Percentiles rank a stretch among this genome's conserved stretches.
phyloP scores from a whole-genome alignment of 2,329 filamentous ascomycete species.

The Penicillium sp. region DNA sequence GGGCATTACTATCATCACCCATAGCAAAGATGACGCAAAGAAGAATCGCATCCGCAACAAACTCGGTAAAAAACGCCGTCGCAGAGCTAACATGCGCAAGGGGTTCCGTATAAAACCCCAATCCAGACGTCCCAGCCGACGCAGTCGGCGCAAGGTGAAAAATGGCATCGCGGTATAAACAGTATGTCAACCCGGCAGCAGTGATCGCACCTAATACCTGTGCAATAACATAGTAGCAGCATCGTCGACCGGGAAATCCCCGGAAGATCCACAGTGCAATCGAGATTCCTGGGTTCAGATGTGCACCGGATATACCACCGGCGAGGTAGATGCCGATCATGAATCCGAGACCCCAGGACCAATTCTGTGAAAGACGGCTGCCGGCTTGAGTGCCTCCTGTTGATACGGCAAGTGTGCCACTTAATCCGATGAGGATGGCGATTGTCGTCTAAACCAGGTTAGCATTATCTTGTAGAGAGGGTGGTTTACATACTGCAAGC shows the following conservation, averaged over 20 bases:
- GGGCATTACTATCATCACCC: constrained; percentile 42
- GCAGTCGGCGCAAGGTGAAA: constrained; percentile 13
- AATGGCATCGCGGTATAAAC: constrained; percentile 35
- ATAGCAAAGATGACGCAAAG: constrained; percentile 33
- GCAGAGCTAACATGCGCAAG: constrained; percentile 4
- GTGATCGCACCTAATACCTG: constrained; percentile 35
- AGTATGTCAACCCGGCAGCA: constrained; percentile 32
- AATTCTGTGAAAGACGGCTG: constrained; percentile 15
- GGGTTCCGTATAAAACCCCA: constrained; percentile 25
- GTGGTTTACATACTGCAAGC: constrained; percentile 19
- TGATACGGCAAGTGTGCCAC: constrained; percentile 21
- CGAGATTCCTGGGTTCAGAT: constrained; percentile 46
- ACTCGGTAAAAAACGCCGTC: constrained; percentile 37
- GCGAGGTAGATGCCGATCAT: constrained; percentile 43
- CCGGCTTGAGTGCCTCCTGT: constrained; percentile 22
- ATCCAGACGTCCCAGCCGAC: constrained; percentile 6
- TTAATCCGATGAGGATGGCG: constrained; percentile 29
- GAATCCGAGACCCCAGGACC: constrained; percentile 27
- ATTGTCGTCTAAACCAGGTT: constrained; percentile 20
- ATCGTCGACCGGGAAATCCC: constrained; percentile 31
- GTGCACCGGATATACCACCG: constrained; percentile 46
- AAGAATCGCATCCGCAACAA: constrained; percentile 31
- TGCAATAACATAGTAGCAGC: constrained; percentile 28
- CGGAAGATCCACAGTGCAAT: constrained; percentile 33
- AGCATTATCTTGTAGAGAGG: background rate